Percentiles rank a stretch among this genome's conserved stretches.
Evolutionary conservation across 1,284 basidiomycete species (phyloP).

Genomic region (Malassezia sympodialis): DNA sequence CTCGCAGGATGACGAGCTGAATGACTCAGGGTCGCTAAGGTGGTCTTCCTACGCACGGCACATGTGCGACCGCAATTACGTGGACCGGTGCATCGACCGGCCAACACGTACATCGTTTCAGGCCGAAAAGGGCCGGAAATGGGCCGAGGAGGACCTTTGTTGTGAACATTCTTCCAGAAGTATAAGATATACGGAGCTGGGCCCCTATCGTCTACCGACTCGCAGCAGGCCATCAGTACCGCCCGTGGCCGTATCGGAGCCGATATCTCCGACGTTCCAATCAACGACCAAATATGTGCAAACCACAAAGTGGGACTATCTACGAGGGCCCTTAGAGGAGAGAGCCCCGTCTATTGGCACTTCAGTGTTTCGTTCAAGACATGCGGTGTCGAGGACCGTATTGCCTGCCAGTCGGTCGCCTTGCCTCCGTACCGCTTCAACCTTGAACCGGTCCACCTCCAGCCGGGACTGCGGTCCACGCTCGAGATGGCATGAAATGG

Average conservation of each 20-base stretch:
- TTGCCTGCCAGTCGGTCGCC: no score
- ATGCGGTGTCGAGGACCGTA: neutral
- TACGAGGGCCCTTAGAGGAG: neutral
- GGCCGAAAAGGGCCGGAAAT: neutral
- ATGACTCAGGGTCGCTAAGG: neutral
- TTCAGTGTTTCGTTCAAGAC: neutral
- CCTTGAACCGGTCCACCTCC: no score
- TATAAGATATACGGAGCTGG: neutral
- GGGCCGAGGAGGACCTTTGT: neutral
- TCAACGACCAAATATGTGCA: neutral
- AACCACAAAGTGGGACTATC: neutral
- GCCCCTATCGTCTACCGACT: neutral
- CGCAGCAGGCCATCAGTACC: neutral
- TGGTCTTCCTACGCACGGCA: neutral
- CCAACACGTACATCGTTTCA: neutral
- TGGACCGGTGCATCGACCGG: neutral
- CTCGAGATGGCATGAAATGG: neutral
- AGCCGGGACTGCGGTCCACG: no score
- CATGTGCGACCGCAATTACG: neutral
- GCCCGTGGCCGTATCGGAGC: neutral
- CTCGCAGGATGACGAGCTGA: neutral
- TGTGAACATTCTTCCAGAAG: neutral
- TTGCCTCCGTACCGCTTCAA: no score
- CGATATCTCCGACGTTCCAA: neutral
- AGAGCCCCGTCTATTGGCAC: neutral